phyloP scores from a whole-genome alignment of 2,329 filamentous ascomycete species.

The Cordyceps militaris region DNA sequence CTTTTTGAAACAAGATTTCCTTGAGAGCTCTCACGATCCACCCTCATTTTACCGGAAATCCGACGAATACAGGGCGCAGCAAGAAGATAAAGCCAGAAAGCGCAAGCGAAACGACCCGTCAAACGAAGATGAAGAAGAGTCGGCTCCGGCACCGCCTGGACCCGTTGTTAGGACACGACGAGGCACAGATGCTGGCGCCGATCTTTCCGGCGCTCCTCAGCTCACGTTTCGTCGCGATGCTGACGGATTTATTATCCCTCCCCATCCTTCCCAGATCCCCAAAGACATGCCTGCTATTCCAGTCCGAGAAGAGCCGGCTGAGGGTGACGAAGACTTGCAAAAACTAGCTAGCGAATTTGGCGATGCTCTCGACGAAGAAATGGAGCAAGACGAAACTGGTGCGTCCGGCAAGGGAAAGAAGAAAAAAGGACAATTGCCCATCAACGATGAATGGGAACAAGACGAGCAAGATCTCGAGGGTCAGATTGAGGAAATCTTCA shows the following conservation, averaged over 20 bases:
- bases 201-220: conserved; percentile 28
- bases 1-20: conserved; percentile 64
- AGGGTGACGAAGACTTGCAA: conserved; percentile 26
- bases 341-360: conserved; percentile 39
- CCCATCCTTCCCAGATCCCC: conserved; percentile 34
- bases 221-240: conserved; percentile 47
- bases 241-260: conserved; percentile 62
- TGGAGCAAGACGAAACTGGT: conserved; percentile 17
- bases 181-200: conserved; percentile 25
- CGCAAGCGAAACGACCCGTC: conserved; percentile 36
- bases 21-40: conserved; percentile 71
- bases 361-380: conserved; percentile 30
- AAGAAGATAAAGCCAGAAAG: conserved; percentile 41
- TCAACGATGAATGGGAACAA: conserved; percentile 55
- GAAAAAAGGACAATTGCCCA: conserved; percentile 40
- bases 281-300: conserved; percentile 22
- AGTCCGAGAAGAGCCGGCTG: conserved; percentile 11
- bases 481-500: conserved; percentile 65
- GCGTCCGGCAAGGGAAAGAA: conserved; percentile 19
- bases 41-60: conserved; percentile 70
- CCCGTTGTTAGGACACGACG: conserved; percentile 12
- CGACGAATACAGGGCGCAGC: conserved; percentile 49
- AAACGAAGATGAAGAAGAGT: conserved; percentile 18
- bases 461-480: conserved; percentile 60
- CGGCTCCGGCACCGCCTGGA: conserved; percentile 3